Base-by-base conservation (phyloP, 2,329 filamentous ascomycete species). In the Biscogniauxia mediterranea region DNA sequence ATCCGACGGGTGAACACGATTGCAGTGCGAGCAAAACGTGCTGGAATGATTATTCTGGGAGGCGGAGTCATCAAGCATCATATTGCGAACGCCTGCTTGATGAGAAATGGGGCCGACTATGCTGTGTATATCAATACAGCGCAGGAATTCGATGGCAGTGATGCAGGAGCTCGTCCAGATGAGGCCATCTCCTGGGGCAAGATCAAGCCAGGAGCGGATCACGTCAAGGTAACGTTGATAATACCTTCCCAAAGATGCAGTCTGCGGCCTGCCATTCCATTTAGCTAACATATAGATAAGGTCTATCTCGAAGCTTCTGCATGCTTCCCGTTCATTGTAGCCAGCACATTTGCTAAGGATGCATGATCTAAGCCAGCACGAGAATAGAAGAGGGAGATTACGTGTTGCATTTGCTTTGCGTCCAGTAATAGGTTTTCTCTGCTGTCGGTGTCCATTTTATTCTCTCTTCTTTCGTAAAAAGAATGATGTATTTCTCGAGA, bases 121-220 rank as follows among this genome's bases (percentile, higher is more conserved):
- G 95, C 95, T 1, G 95, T 99, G 1, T 99, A 97, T 75, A 92
- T 99, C 76, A 99, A 99, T 77, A 99, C 95, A 1, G 95, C 88
- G 0, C 93, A 97, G 75, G 95, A 99, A 75, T 99, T 97, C 74
- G 95, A 99, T 74, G 95, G 95, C 2, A 97, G 93, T 70, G 95
- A 99, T 78, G 94, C 95, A 0, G 95, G 95, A 1, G 95, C 95
- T 3, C 83, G 95, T 59, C 95, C 95, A 4, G 95, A 99, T 71
- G 95, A 99, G 79, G 95, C 95, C 5, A 91, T 99, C 17, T 97
- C 93, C 64, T 99, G 95, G 95, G 95, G 95, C 2, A 99, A 99
- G 82, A 97, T 99, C 77, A 97, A 96, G 77, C 82, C 88, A 51
- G 91, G 89, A 57, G 95, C 90, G 1, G 89, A 95, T 65, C 90